These are phyloP conservation scores for Exophiala xenobiotica DNA, from an alignment of 2,329 filamentous ascomycete genomes.

Conservation along the genomic window DNA sequence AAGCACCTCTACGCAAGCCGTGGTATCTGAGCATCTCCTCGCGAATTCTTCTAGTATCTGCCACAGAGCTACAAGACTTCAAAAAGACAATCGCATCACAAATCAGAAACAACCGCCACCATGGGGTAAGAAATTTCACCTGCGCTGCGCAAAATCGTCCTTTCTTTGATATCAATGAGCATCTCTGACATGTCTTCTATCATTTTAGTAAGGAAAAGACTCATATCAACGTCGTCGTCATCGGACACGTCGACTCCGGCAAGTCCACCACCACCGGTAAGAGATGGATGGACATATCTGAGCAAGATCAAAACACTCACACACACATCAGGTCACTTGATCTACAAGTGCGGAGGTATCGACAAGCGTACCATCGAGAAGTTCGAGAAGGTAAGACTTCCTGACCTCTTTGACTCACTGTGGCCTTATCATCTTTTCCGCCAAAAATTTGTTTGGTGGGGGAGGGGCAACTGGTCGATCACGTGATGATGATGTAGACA, in stretches of 20 bases:
- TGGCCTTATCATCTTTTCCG: constrained; percentile 28
- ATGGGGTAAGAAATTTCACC: constrained; percentile 56
- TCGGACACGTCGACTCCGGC: constrained; percentile 99
- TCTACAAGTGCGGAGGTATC: constrained; percentile 99
- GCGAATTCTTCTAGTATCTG: constrained; percentile 48
- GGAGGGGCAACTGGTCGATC: constrained; percentile 37
- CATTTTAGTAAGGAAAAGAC: constrained; percentile 81
- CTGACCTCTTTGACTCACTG: constrained; percentile 11
- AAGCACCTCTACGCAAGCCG: constrained; percentile 55
- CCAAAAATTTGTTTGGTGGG: constrained; percentile 34
- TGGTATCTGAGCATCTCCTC: constrained; percentile 51
- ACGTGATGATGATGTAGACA: constrained; percentile 21
- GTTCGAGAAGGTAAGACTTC: constrained; percentile 92
- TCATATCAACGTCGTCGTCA: constrained; percentile 98
- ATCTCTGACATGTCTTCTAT: constrained; percentile 23
- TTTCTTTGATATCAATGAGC: constrained; percentile 24
- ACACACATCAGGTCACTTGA: constrained; percentile 73
- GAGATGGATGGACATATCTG: constrained; percentile 38
- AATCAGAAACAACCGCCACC: constrained; percentile 48
- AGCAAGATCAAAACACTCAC: constrained; percentile 30
- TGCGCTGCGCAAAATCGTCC: constrained; percentile 12
- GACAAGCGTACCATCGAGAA: constrained; percentile 99
- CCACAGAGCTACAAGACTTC: constrained; percentile 50
- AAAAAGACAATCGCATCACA: constrained; percentile 21
- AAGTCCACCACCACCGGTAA: constrained; percentile 96